Percentiles rank a stretch among this genome's conserved stretches.
These are phyloP conservation scores for Phyllosticta ampelicida DNA, from an alignment of 2,329 filamentous ascomycete species.

Conservation along the genomic window DNA sequence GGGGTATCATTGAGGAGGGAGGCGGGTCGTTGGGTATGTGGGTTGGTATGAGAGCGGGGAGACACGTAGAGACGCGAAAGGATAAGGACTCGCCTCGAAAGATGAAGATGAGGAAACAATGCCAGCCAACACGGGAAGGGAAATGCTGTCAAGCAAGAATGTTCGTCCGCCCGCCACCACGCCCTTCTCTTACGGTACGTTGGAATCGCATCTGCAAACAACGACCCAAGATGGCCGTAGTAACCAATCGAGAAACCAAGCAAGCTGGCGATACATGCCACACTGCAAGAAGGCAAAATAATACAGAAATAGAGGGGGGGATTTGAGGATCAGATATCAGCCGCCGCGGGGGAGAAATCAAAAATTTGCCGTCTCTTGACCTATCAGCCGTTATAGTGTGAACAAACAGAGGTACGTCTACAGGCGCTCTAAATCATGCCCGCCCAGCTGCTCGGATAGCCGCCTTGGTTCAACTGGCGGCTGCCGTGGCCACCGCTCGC, in stretches of 20 bases:
- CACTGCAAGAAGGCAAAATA: too few relatives aligned
- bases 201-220: neutral
- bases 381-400: neutral
- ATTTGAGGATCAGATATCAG: neutral
- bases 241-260: neutral
- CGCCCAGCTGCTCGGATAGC: neutral
- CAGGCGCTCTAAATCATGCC: constrained; percentile 4
- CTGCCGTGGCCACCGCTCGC: neutral
- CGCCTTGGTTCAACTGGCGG: neutral
- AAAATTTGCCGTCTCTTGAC: neutral
- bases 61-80: neutral
- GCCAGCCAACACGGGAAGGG: neutral
- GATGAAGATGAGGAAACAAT: too few relatives aligned
- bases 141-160: neutral
- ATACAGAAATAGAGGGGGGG: too few relatives aligned
- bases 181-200: neutral
- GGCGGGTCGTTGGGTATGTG: neutral
- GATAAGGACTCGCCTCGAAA: neutral
- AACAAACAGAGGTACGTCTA: constrained; percentile 5
- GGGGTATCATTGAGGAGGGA: neutral
- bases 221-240: neutral
- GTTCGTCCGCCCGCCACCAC: neutral
- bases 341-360: neutral
- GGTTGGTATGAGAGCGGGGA: neutral
- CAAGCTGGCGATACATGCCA: too few relatives aligned